Conservation (phyloP, 1,284 basidiomycete genomes). For the Athelia sp. region DNA sequence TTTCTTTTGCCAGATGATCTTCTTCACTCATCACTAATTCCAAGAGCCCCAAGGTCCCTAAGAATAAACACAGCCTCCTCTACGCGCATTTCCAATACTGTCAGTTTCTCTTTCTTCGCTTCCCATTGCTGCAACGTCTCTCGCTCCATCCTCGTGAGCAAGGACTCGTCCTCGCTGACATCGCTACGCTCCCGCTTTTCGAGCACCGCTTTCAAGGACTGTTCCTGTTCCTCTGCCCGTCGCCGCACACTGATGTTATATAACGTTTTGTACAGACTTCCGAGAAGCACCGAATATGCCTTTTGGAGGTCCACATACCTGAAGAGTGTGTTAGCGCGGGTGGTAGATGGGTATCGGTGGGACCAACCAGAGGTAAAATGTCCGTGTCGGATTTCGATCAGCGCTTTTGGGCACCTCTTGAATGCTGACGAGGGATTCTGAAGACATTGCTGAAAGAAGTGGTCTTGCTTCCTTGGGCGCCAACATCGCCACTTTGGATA, state of each 20-base stretch:
- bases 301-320: slow-evolving; percentile 84
- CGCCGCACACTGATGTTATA: slow-evolving; percentile 77
- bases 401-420: slow-evolving; percentile 89
- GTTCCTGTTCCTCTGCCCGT: slow-evolving; percentile 64
- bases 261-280: slow-evolving; percentile 80
- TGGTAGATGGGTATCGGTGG: background rate
- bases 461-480: slow-evolving; percentile 84
- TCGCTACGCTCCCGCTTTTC: slow-evolving; percentile 79
- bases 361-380: slow-evolving; percentile 82
- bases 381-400: slow-evolving; percentile 80
- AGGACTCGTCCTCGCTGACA: slow-evolving; percentile 65
- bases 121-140: slow-evolving; percentile 66
- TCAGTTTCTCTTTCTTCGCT: slow-evolving; percentile 64
- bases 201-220: slow-evolving; percentile 62
- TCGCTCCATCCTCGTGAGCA: slow-evolving; percentile 69
- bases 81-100: slow-evolving; percentile 73
- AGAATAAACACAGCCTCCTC: slow-evolving; percentile 85
- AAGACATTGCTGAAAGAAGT: slow-evolving; percentile 73
- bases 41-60: slow-evolving; percentile 56
- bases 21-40: slow-evolving; percentile 30
- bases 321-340: background rate
- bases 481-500: slow-evolving; percentile 92
- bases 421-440: slow-evolving; percentile 78
- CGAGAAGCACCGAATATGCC: slow-evolving; percentile 72
- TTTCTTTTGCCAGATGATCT: background rate